Evolutionary conservation across 2,329 filamentous ascomycete genomes (phyloP).

Genomic region (Aspergillus sclerotialis): DNA sequence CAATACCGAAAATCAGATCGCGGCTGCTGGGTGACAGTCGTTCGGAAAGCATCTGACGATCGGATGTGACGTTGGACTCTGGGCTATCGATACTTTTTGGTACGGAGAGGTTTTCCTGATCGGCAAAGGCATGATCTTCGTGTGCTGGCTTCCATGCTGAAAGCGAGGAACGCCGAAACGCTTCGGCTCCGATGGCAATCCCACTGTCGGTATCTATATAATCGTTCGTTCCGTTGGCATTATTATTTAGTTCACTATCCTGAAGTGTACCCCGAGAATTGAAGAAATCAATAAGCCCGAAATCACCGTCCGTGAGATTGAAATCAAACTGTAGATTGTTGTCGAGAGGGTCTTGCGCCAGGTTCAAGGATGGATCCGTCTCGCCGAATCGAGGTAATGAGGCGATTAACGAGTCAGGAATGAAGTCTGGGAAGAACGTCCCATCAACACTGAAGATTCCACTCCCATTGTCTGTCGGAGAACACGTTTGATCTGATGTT

Average conservation of each 20-base stretch:
- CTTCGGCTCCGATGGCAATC: slow-evolving; percentile 21
- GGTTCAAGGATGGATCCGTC: slow-evolving; percentile 12
- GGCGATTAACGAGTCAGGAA: slow-evolving; percentile 21
- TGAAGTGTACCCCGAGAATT: slow-evolving; percentile 12
- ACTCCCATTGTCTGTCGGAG: slow-evolving; percentile 17
- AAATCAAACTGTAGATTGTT: slow-evolving; percentile 15
- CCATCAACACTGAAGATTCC: slow-evolving; percentile 22
- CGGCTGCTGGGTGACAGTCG: slow-evolving; percentile 32
- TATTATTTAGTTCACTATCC: slow-evolving; percentile 4
- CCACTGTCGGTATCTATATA: slow-evolving; percentile 16
- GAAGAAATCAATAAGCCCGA: slow-evolving; percentile 20
- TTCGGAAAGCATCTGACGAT: slow-evolving; percentile 16
- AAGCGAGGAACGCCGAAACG: slow-evolving; percentile 20
- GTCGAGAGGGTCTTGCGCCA: slow-evolving; percentile 17
- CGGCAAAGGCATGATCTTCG: slow-evolving; percentile 17
- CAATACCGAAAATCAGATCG: slow-evolving; percentile 58
- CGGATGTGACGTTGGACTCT: slow-evolving; percentile 7
- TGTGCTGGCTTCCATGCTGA: slow-evolving; percentile 21
- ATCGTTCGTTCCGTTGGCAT: slow-evolving; percentile 8
- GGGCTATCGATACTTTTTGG: slow-evolving; percentile 19
- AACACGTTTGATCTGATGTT: neutral
- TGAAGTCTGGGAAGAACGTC: slow-evolving; percentile 23
- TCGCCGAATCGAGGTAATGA: slow-evolving; percentile 17
- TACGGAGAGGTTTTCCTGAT: slow-evolving; percentile 21
- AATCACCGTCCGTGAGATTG: slow-evolving; percentile 21